phyloP scores from a whole-genome alignment of 139 green algal genomes.

The Zygnema circumcarinatum region DNA sequence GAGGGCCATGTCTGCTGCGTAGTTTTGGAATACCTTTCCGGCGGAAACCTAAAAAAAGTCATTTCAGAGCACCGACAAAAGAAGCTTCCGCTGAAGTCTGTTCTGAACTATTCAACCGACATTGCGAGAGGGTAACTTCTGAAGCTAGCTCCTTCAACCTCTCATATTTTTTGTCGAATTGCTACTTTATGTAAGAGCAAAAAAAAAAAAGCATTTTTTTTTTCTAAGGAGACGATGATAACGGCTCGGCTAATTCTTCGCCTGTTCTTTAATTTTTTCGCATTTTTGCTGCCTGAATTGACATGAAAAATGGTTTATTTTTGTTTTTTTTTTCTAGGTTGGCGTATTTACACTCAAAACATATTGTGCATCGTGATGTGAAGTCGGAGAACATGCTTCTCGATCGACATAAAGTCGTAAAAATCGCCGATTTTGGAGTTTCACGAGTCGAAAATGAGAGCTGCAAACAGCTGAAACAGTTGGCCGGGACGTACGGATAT shows the following conservation, averaged over 20 bases:
- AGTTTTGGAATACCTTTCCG: conserved; percentile 29
- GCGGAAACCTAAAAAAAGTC: conserved; percentile 21
- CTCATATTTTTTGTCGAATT: neutral
- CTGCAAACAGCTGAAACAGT: neutral
- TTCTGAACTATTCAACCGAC: conserved; percentile 1
- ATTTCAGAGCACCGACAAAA: conserved; percentile 14
- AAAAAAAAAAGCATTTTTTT: neutral
- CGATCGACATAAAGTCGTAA: conserved; percentile 18
- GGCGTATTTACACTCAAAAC: conserved; percentile 84
- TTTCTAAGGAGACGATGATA: neutral
- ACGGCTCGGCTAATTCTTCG: neutral
- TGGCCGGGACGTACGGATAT: conserved; percentile 39
- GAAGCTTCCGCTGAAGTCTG: neutral
- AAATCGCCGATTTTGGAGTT: conserved; percentile 54
- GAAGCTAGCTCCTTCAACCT: neutral
- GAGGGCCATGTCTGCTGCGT: conserved; percentile 36
- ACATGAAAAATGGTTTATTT: neutral
- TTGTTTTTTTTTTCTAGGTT: neutral
- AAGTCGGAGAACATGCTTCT: conserved; percentile 62
- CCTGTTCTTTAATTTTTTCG: no score
- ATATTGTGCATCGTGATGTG: conserved; percentile 74
- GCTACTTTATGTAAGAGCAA: neutral
- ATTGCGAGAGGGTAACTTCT: conserved; percentile 27
- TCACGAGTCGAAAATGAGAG: conserved; percentile 22
- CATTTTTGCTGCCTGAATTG: neutral